Percentiles rank a stretch among this genome's conserved stretches.
phyloP scores from a whole-genome alignment of 164 flowering plant species.

The Macadamia tetraphylla region DNA sequence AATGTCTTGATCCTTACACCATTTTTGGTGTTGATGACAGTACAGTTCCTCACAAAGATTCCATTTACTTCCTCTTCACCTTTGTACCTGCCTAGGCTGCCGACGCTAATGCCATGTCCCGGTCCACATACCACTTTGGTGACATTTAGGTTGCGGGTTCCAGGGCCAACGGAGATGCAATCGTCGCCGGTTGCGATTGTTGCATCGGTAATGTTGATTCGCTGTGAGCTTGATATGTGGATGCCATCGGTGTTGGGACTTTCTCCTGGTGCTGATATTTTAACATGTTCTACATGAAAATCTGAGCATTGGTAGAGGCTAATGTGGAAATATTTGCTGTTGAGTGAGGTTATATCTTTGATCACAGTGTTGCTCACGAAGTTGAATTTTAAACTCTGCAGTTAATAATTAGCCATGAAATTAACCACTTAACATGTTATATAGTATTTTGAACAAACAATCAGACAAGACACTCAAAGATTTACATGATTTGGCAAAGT shows the following conservation, averaged over 20 bases:
- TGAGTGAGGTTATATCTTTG: conserved; percentile 18
- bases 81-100: conserved; percentile 44
- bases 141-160: conserved; percentile 15
- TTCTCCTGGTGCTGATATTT: conserved; percentile 25
- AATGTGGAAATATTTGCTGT: conserved; percentile 49
- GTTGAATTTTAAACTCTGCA: conserved; percentile 37
- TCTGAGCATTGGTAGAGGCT: conserved; percentile 28
- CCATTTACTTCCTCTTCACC: conserved; percentile 31
- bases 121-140: conserved; percentile 39
- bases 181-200: conserved; percentile 56
- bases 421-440: too few relatives aligned
- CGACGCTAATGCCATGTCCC: conserved; percentile 55
- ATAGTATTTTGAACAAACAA: too few relatives aligned
- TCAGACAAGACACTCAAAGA: too few relatives aligned
- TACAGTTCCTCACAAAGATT: conserved; percentile 30
- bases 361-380: conserved; percentile 26
- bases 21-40: conserved; percentile 26
- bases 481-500: too few relatives aligned
- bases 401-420: too few relatives aligned
- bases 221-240: conserved; percentile 38
- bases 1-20: conserved; percentile 54
- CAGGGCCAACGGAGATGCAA: conserved; percentile 58
- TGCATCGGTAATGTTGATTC: conserved; percentile 18
- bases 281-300: conserved; percentile 18
- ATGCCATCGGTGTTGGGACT: conserved; percentile 63